Base-by-base conservation (phyloP, 164 flowering plant genomes). In the Paratinospora sagittata region DNA sequence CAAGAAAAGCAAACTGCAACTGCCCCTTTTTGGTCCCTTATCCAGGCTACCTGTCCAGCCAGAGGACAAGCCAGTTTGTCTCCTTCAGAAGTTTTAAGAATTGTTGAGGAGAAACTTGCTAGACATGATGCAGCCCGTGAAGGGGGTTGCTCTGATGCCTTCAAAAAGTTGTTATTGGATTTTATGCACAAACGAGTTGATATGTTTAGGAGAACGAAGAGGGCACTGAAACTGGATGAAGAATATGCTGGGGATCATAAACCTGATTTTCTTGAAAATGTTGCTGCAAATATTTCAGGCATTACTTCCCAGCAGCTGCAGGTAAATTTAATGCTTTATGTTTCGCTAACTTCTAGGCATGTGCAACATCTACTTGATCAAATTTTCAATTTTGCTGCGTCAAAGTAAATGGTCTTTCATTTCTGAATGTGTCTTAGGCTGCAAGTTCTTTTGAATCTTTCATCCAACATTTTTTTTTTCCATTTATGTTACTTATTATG, bases 31-130 rank as follows among this genome's bases (percentile, higher is more conserved):
- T 47, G 10, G 19, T 21, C 6, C n/a, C 43, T 73, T 70, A 21
- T 64, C 33, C 83, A 92, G 99, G 97, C 97, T 65, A 91, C 94
- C 11, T 96, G 98, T 72, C 96, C 95, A 70, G 68, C 84, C 63
- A 72, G 70, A 27, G 77, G 69, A 34, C 68, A 77, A 64, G 78
- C 72, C 41, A 77, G 76, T 63, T 70, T 91, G 70, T 77, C 87
- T 66, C 79, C 87, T 41, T 30, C 67, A 60, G 87, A 90, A 77
- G 82, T 87, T 21, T 47, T 73, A 17, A 77, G 72, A 34, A 41
- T 36, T 45, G 76, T 79, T 27, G 68, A 74, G 36, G 77, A 77
- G 45, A 82, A 81, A 73, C 83, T 91, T 36, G 66, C 74, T 61
- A 72, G 75, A 45, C 69, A 76, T 77, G 85, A 80, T 76, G 75